Evolutionary conservation across 2,329 filamentous ascomycete genomes (phyloP).

Genomic region (Leptosphaerulina australis): DNA sequence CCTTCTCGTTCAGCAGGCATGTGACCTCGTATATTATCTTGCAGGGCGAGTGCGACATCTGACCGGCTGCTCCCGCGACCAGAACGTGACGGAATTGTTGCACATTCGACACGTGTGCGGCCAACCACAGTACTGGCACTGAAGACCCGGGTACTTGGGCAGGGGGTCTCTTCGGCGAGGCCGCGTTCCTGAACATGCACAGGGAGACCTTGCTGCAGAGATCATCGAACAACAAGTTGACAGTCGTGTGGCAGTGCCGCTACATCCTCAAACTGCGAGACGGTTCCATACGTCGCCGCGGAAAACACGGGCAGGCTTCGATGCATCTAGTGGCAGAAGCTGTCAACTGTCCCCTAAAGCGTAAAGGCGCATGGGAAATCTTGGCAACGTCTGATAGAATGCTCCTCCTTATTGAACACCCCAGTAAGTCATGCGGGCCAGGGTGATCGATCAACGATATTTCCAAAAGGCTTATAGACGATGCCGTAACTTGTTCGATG

Average conservation of each 20-base stretch:
- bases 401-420: slow-evolving; percentile 3
- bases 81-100: slow-evolving; percentile 25
- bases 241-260: slow-evolving; percentile 6
- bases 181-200: slow-evolving; percentile 38
- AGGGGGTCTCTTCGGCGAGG: slow-evolving; percentile 32
- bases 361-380: slow-evolving; percentile 9
- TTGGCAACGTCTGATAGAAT: slow-evolving; percentile 19
- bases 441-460: neutral
- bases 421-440: slow-evolving; percentile 2
- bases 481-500: neutral
- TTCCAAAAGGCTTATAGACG: neutral
- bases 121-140: slow-evolving; percentile 31
- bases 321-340: slow-evolving; percentile 24
- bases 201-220: slow-evolving; percentile 24
- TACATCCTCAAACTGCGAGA: slow-evolving; percentile 2
- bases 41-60: slow-evolving; percentile 15
- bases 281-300: slow-evolving; percentile 9
- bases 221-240: slow-evolving; percentile 25
- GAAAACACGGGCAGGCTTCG: slow-evolving; percentile 25
- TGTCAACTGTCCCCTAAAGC: slow-evolving; percentile 20
- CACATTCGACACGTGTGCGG: slow-evolving; percentile 22
- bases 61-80: slow-evolving; percentile 38
- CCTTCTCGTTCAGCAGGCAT: neutral
- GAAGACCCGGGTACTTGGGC: slow-evolving; percentile 34
- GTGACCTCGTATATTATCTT: neutral